These are phyloP conservation scores for Kodamaea hsintzibuensis DNA, from an alignment of 805 yeast genomes.

Conservation along the genomic window DNA sequence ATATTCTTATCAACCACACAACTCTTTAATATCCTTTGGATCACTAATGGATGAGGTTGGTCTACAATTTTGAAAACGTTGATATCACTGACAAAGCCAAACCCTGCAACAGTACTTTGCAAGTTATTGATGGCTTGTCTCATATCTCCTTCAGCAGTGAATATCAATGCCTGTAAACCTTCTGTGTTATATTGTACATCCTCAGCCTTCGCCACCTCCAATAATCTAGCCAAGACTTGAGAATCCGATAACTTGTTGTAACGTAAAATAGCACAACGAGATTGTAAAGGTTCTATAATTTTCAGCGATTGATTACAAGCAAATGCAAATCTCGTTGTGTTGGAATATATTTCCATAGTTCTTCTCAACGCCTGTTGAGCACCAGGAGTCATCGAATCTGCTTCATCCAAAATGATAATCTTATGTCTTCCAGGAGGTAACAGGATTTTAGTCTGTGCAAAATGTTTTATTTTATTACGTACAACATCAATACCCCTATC, in stretches of 20 bases:
- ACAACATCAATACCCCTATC: slow-evolving; percentile 98
- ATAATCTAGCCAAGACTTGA: slow-evolving; percentile 75
- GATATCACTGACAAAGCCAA: slow-evolving; percentile 84
- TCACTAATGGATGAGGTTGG: slow-evolving; percentile 90
- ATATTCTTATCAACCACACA: slow-evolving; percentile 44
- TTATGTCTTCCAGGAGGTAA: slow-evolving; percentile 90
- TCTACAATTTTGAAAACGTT: slow-evolving; percentile 96
- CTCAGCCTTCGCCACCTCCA: slow-evolving; percentile 71
- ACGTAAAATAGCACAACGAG: slow-evolving; percentile 92
- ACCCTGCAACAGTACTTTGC: slow-evolving; percentile 93
- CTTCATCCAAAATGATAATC: slow-evolving; percentile 91
- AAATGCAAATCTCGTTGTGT: slow-evolving; percentile 96
- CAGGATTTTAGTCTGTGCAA: slow-evolving; percentile 91
- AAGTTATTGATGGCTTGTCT: slow-evolving; percentile 94
- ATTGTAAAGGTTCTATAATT: slow-evolving; percentile 94
- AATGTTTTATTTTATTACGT: slow-evolving; percentile 87
- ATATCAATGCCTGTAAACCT: slow-evolving; percentile 88
- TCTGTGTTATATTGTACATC: slow-evolving; percentile 78
- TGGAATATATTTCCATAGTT: slow-evolving; percentile 94
- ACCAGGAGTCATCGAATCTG: slow-evolving; percentile 95
- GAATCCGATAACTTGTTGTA: slow-evolving; percentile 80
- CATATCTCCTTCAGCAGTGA: slow-evolving; percentile 98
- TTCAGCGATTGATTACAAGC: slow-evolving; percentile 95
- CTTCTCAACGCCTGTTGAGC: slow-evolving; percentile 94
- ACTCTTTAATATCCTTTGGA: slow-evolving; percentile 59